Evolutionary conservation across 768 basidiomycete species (phyloP), one percentile per base, ranked within the genome.

Genomic region (Hemileccinum rubropunctum): DNA sequence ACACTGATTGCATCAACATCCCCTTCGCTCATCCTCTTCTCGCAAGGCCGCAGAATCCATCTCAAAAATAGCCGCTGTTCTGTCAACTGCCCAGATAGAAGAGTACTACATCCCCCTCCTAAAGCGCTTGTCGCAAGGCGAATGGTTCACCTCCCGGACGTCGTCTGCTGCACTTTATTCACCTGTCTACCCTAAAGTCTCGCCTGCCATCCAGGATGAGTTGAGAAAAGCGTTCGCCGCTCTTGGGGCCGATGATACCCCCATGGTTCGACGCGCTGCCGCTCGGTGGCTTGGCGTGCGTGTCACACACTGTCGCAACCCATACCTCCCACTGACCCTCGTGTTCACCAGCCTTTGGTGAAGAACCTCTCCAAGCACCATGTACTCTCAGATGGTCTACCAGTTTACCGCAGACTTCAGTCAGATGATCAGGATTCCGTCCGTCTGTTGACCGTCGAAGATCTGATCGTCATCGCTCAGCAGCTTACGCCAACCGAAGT

Each of bases 61-160:
- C 69, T 87, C 92, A 53, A 93, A 93, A 73, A 78, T 98, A 57
- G 85, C 91, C 44, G 74, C 73, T 42, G 79, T 88, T 42, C 78
- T 99, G 39, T 87, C 86, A 20, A 79, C 86, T 47, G 61, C 76
- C 14, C 91, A 95, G 69, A 75, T 95, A 61, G 94, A 98, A 71
- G 84, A 90, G 64, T 82, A 82, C 68, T 95, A 93, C 72, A 84
- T 98, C 51, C 97, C 97, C 45, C 78, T 99, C 47, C 69, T 98
- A 51, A 88, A 86, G 64, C 84, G 94, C 46, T 79, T 99, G 45
- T 86, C 93, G 3, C 80, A 81, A 50, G 97, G 95, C 51, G 95
- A 98, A 71, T 99, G 97, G 97, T 98, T 98, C 75, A 98, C 97
- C 12, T 95, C 94, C 6, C 82, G 97, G 50, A 97, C 93, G 35